These are phyloP conservation scores for Psilocybe sp. DNA, from an alignment of 768 basidiomycete genomes.

Conservation along the genomic window DNA sequence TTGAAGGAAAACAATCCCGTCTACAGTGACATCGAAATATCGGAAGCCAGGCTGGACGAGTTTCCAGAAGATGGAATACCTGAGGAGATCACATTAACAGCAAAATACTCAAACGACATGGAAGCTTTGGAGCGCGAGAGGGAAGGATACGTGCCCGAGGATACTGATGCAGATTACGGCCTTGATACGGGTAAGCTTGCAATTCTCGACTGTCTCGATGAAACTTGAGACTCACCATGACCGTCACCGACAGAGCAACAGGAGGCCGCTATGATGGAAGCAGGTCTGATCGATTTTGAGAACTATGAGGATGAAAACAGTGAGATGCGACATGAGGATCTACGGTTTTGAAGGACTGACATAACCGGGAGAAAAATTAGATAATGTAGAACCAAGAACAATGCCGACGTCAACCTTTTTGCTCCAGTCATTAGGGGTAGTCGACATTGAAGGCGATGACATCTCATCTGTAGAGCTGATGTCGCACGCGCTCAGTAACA, in stretches of 20 bases:
- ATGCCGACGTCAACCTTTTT: too few relatives aligned
- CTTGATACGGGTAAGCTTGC: neutral
- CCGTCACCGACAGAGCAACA: neutral
- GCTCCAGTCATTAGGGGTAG: slow-evolving; percentile 18
- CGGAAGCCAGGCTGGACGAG: slow-evolving; percentile 7
- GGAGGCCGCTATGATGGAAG: neutral
- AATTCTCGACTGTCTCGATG: too few relatives aligned
- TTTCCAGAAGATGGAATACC: slow-evolving; percentile 33
- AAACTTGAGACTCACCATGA: neutral
- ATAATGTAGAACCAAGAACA: slow-evolving; percentile 7
- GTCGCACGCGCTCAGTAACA: slow-evolving; percentile 18
- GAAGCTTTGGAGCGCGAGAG: slow-evolving; percentile 20
- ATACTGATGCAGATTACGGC: slow-evolving; percentile 7
- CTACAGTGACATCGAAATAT: slow-evolving; percentile 9
- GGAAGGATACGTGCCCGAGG: slow-evolving; percentile 25
- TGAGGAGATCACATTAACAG: slow-evolving; percentile 17
- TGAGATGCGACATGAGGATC: too few relatives aligned
- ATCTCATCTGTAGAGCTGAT: slow-evolving; percentile 18
- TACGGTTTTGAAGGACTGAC: neutral
- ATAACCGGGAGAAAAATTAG: neutral
- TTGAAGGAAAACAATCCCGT: slow-evolving; percentile 12
- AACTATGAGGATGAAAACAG: slow-evolving; percentile 1
- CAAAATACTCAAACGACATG: slow-evolving; percentile 17
- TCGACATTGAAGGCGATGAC: slow-evolving; percentile 15
- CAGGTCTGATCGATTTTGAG: neutral